These are phyloP conservation scores for Viridothelium virens DNA, from an alignment of 495 filamentous ascomycete species.

Conservation along the genomic window DNA sequence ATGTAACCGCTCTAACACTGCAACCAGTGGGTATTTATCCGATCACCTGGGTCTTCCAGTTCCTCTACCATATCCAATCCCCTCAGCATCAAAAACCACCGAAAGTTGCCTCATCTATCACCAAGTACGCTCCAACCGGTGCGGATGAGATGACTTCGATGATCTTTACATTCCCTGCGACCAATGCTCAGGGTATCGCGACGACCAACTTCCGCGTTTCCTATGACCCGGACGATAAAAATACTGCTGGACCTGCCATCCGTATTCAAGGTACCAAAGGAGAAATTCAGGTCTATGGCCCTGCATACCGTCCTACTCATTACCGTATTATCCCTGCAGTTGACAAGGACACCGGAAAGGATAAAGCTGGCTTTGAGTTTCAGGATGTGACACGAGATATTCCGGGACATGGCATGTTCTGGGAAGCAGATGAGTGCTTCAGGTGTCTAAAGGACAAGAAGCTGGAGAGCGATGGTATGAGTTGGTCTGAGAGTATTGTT, in stretches of 20 bases:
- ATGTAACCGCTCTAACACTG: not conserved
- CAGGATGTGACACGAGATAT: conserved; percentile 37
- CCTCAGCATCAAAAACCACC: conserved; percentile 44
- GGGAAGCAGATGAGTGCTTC: conserved; percentile 88
- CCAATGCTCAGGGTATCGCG: conserved; percentile 64
- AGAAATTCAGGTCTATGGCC: conserved; percentile 75
- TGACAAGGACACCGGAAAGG: conserved; percentile 20
- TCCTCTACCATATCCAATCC: conserved; percentile 71
- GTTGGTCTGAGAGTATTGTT: conserved; percentile 75
- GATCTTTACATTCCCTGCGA: conserved; percentile 62
- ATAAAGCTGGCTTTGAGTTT: conserved; percentile 28
- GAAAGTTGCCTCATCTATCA: conserved; percentile 54
- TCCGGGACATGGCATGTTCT: conserved; percentile 81
- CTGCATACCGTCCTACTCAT: conserved; percentile 59
- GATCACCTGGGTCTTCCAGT: conserved; percentile 90
- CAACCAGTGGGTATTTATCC: conserved; percentile 71
- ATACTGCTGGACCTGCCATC: conserved; percentile 56
- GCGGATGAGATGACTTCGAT: conserved; percentile 78
- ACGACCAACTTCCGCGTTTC: conserved; percentile 63
- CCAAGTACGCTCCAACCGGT: conserved; percentile 69
- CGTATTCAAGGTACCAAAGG: conserved; percentile 80
- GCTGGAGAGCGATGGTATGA: conserved; percentile 63
- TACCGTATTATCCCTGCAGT: conserved; percentile 50
- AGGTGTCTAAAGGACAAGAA: conserved; percentile 76
- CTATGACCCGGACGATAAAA: conserved; percentile 57